phyloP scores from a whole-genome alignment of 139 green algal species.

The Coelastrella sp. region DNA sequence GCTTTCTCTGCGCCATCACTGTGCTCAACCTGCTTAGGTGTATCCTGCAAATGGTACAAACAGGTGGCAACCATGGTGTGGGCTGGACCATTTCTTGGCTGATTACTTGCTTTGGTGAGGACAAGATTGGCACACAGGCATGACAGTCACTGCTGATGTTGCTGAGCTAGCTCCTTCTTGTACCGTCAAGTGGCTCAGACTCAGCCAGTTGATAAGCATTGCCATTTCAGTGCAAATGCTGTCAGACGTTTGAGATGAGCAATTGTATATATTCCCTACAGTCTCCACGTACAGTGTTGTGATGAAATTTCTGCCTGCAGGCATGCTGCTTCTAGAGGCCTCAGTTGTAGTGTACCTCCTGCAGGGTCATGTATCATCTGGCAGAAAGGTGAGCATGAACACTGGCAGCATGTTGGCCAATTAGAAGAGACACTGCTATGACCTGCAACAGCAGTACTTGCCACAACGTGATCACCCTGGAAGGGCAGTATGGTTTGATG shows the following conservation, averaged over 20 bases:
- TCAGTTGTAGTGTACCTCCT: slow-evolving; percentile 68
- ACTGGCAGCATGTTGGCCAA: too few species aligned
- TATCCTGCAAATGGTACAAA: slow-evolving; percentile 43
- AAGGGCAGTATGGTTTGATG: background rate
- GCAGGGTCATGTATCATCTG: slow-evolving; percentile 60
- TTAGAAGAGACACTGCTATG: too few species aligned
- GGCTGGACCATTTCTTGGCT: slow-evolving; percentile 67
- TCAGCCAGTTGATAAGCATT: background rate
- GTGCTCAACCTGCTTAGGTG: slow-evolving; percentile 53
- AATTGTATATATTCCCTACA: too few species aligned
- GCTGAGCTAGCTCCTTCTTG: too few species aligned
- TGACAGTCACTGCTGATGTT: background rate
- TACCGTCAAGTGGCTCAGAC: background rate
- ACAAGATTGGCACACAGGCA: background rate
- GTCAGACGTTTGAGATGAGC: too few species aligned
- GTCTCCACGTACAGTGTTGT: too few species aligned
- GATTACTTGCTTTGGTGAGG: slow-evolving; percentile 55
- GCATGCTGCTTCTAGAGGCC: slow-evolving; percentile 59
- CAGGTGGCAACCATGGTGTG: slow-evolving; percentile 13
- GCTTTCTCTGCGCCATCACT: slow-evolving; percentile 59
- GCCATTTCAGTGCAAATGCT: too few species aligned
- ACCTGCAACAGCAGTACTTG: too few species aligned
- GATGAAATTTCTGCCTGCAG: background rate
- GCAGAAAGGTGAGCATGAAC: slow-evolving; percentile 38
- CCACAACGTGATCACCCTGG: too few species aligned